phyloP scores from a whole-genome alignment of 1,284 basidiomycete species.

The Xerocomus amazonicus region DNA sequence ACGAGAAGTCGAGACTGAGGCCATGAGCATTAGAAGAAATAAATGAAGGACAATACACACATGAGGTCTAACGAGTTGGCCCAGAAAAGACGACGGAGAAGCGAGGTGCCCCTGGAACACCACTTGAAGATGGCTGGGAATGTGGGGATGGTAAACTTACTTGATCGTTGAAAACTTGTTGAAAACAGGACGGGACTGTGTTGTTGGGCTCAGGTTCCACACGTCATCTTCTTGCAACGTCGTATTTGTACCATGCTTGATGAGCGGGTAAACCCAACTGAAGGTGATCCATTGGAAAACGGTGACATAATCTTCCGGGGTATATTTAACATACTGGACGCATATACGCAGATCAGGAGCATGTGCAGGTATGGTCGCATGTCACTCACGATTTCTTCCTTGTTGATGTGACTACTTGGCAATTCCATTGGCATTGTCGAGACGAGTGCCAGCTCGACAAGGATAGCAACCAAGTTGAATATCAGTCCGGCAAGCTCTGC shows the following conservation, averaged over 20 bases:
- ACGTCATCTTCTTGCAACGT: conserved; percentile 59
- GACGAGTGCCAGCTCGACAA: conserved; percentile 34
- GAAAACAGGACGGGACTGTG: conserved; percentile 52
- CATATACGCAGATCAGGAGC: background rate
- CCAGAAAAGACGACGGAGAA: conserved; percentile 60
- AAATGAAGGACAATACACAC: conserved; percentile 29
- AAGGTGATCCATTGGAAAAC: conserved; percentile 71
- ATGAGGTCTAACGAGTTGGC: conserved; percentile 74
- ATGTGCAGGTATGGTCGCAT: background rate
- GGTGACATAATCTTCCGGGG: conserved; percentile 63
- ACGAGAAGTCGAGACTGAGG: conserved; percentile 54
- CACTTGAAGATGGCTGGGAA: background rate
- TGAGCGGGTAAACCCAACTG: conserved; percentile 59
- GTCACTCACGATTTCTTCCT: conserved; percentile 38
- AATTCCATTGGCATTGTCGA: conserved; percentile 45
- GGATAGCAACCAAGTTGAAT: conserved; percentile 36
- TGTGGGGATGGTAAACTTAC: conserved; percentile 29
- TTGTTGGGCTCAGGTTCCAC: conserved; percentile 52
- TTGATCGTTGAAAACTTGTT: conserved; percentile 39
- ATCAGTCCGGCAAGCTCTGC: conserved; percentile 28
- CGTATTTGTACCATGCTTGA: conserved; percentile 46
- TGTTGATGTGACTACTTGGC: conserved; percentile 39
- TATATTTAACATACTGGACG: conserved; percentile 40
- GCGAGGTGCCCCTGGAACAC: conserved; percentile 40
- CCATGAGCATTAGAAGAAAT: background rate